Evolutionary conservation across 306 rosid species (phyloP), one percentile per base, ranked within the genome.

Genomic region (Argentina anserina): DNA sequence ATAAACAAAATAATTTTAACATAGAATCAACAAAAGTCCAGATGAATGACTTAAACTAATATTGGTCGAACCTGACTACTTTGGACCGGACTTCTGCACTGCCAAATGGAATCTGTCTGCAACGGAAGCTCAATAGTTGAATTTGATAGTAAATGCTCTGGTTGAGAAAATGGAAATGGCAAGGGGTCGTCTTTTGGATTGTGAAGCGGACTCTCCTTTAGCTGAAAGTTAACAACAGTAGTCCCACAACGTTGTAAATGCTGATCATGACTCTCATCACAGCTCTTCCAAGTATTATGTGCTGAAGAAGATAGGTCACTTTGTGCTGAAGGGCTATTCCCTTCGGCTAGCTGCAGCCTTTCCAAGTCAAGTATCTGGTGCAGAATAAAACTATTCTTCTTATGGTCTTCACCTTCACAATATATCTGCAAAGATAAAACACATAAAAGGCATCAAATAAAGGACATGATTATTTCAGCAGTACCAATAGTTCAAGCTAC

Each of bases 331-430:
- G 71, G 72, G 47, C 63, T 75, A 17, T 55, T 70, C 45, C 75
- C 87, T 73, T 73, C 78, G 49, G 45, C 77, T 64, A 79, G 78
- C 69, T 89, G 97, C 75, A 87, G 82, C 77, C 77, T 82, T 75
- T 83, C 86, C 76, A 90, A 84, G 69, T 85, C 97, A 42, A 86
- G 76, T 76, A 93, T 87, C 84, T 93, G 98, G 71, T 82, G 89
- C 83, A 87, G 71, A 84, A 89, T 84, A 75, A 69, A 74, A 40
- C 76, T 49, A 63, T 60, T 71, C 69, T 71, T 79, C 60, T 58
- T 42, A 43, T 85, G 69, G 69, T 82, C 85, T 79, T 84, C 85
- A 78, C 63, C 78, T 60, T 63, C 72, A 75, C 60, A 28, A 74
- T 36, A 29, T 26, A 79, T 69, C 96, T 92, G 86, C 76, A 83